Conservation (phyloP, 805 yeast species). For the Saccharomycopsis sp. region DNA sequence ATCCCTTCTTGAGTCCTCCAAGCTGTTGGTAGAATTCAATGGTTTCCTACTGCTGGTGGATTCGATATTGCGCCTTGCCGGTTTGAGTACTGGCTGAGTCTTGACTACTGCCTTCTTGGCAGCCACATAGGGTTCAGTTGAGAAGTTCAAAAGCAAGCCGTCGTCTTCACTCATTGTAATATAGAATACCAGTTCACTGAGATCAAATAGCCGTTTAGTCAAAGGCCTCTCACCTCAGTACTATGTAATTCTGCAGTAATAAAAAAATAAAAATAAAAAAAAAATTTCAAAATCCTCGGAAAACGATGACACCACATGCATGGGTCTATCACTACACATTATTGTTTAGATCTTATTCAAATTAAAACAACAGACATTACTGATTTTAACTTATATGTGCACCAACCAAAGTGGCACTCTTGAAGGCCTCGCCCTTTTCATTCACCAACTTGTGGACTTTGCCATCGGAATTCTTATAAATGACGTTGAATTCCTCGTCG, state of each 20-base stretch:
- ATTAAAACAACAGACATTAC: too few species aligned
- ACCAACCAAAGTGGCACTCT: slow-evolving; percentile 57
- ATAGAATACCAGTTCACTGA: too few species aligned
- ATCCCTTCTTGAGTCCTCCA: background rate
- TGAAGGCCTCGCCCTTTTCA: slow-evolving; percentile 68
- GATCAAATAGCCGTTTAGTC: too few species aligned
- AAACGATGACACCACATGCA: too few species aligned
- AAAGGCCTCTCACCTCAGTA: too few species aligned
- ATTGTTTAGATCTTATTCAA: too few species aligned
- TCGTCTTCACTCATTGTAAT: slow-evolving; percentile 42
- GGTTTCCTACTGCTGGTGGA: slow-evolving; percentile 32
- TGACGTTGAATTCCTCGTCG: slow-evolving; percentile 62
- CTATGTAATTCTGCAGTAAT: too few species aligned
- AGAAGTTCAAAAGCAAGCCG: slow-evolving; percentile 69
- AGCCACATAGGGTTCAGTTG: slow-evolving; percentile 28
- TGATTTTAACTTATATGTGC: slow-evolving; percentile 68
- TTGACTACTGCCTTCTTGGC: slow-evolving; percentile 19
- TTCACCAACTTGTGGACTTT: slow-evolving; percentile 63
- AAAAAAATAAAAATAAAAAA: too few species aligned
- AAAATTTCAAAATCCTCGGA: too few species aligned
- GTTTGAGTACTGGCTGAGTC: slow-evolving; percentile 3
- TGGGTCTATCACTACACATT: too few species aligned
- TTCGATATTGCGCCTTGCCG: too few species aligned
- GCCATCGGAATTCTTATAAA: slow-evolving; percentile 71
- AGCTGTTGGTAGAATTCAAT: slow-evolving; percentile 12